Evolutionary conservation across 164 flowering plant species (phyloP), one percentile per base, ranked within the genome.

Genomic region (Cinnamomum micranthum): DNA sequence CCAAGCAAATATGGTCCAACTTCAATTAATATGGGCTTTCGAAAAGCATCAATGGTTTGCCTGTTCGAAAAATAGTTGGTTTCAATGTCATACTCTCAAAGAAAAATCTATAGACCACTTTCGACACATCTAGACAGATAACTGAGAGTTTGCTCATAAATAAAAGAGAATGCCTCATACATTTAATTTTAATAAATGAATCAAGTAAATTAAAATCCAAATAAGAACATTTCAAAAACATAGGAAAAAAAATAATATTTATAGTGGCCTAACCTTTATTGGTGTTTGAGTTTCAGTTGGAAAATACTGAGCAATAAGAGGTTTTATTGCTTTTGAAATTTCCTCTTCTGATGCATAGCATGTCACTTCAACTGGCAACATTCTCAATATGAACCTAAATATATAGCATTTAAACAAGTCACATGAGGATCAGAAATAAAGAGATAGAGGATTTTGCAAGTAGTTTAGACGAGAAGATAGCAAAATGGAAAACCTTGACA

Each of bases 301-400:
- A 75, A 92, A 92, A 81, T 92, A 71, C 68, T 82, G 79, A 17
- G 72, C 82, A 63, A 92, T 80, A 67, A 92, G 79, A 68, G 98
- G 97, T 73, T 85, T 82, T 27, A 95, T 92, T 69, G 97, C 92
- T 82, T 79, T 88, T 33, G 87, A 78, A 73, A 95, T 92, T 82
- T 95, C 98, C 75, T 91, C 98, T 75, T 90, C 97, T 66, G 99
- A 93, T 68, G 97, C 82, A 88, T 95, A 93, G 86, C 98, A 95
- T 76, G 99, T 47, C 52, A 90, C 81, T 82, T 95, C 98, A 80
- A 91, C 80, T 1, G 98, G 98, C 76, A 95, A 81, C 35, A 95
- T 80, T 82, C 99, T 86, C 77, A 93, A 79, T 77, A 93, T 84
- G 82, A 92, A 95, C 83, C 99, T 93, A 71, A 74, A 71, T 27